Evolutionary conservation across 1,284 basidiomycete species (phyloP).

Genomic region (Rhodotorula sp.): DNA sequence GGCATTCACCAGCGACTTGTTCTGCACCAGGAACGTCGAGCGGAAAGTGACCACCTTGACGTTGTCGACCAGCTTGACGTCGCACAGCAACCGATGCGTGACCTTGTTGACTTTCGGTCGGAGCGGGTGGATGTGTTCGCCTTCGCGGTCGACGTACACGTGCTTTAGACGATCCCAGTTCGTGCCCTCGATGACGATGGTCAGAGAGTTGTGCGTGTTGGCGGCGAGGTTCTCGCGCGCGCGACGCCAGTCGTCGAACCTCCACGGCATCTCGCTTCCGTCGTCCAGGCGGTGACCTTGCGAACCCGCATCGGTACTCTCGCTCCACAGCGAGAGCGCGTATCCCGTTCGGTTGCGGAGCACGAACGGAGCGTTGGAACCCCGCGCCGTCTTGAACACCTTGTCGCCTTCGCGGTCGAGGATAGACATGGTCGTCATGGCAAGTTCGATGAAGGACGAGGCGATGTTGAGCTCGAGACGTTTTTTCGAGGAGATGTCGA

Average conservation of each 20-base stretch:
- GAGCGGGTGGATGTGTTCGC: slow-evolving; percentile 84
- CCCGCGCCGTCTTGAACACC: slow-evolving; percentile 70
- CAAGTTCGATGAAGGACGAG: slow-evolving; percentile 85
- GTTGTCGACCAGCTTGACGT: slow-evolving; percentile 86
- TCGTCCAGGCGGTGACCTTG: slow-evolving; percentile 55
- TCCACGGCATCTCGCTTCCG: slow-evolving; percentile 84
- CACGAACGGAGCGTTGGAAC: slow-evolving; percentile 88
- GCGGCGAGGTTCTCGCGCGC: slow-evolving; percentile 87
- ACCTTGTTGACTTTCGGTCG: slow-evolving; percentile 76
- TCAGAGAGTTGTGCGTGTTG: slow-evolving; percentile 76
- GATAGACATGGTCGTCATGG: slow-evolving; percentile 69
- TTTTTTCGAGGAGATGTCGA: slow-evolving; percentile 73
- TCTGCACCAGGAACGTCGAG: slow-evolving; percentile 91
- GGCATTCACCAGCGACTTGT: slow-evolving; percentile 86
- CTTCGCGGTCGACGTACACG: slow-evolving; percentile 90
- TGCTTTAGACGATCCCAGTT: slow-evolving; percentile 87
- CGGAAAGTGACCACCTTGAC: slow-evolving; percentile 94
- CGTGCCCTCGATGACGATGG: slow-evolving; percentile 79
- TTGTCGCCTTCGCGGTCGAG: slow-evolving; percentile 72
- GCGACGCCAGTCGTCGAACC: slow-evolving; percentile 95
- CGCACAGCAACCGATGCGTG: slow-evolving; percentile 80
- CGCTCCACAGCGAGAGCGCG: slow-evolving; percentile 52
- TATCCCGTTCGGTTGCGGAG: slow-evolving; percentile 90
- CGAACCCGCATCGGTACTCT: slow-evolving; percentile 31
- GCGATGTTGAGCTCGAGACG: slow-evolving; percentile 90